Evolutionary conservation across 148 eudicot genomes (phyloP).

Genomic region (Salicornia ramosissima): DNA sequence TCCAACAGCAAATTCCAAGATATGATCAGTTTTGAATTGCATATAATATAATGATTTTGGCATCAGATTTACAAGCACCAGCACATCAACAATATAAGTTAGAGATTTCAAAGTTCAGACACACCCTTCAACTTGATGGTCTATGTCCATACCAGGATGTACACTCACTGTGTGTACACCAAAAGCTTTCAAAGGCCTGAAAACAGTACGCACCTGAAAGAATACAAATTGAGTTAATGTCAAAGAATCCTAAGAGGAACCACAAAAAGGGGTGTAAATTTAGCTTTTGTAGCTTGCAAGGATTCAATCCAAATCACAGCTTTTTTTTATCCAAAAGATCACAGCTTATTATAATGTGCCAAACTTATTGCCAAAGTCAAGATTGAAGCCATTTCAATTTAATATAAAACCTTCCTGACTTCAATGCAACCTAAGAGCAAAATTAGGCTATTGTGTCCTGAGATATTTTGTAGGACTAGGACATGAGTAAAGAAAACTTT

Average conservation of each 20-base stretch:
- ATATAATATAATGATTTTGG: too few relatives aligned
- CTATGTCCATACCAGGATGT: conserved; percentile 76
- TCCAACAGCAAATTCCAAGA: too few relatives aligned
- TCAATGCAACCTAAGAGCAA: too few relatives aligned
- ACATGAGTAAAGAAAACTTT: too few relatives aligned
- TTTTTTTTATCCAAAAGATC: not conserved
- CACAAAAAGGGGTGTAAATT: not conserved
- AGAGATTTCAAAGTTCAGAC: conserved; percentile 20
- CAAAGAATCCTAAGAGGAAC: not conserved
- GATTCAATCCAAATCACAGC: not conserved
- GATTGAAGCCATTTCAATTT: not conserved
- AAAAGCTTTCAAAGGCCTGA: conserved; percentile 68
- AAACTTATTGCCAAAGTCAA: not conserved
- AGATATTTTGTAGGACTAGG: too few relatives aligned
- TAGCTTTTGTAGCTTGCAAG: not conserved
- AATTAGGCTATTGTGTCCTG: too few relatives aligned
- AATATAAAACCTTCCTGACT: too few relatives aligned
- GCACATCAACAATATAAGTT: not conserved
- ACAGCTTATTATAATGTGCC: not conserved
- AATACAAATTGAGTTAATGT: conserved; percentile 8
- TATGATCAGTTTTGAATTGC: too few relatives aligned
- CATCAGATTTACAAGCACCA: not conserved
- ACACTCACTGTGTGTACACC: conserved; percentile 85
- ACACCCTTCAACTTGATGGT: conserved; percentile 83
- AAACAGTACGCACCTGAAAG: conserved; percentile 65